Evolutionary conservation across 1,139 yeast species (phyloP), one percentile per base, ranked within the genome.

Genomic region (Suhomyces choctaworum): DNA sequence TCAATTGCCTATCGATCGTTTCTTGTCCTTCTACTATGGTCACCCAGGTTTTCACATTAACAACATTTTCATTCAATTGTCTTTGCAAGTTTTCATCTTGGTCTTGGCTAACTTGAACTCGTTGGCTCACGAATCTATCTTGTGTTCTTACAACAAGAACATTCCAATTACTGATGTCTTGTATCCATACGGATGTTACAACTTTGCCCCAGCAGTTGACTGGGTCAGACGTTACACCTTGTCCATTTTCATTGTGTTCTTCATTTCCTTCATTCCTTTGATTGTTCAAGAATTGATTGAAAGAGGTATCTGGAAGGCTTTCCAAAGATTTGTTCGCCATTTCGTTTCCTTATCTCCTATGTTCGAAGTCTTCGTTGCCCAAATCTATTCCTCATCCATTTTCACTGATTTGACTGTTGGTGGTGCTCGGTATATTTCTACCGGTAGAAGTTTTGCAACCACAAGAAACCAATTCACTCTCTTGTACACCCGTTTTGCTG

Each of bases 11-110:
- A 73, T 92, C 52, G 98, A 92, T 64, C 85, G 98, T 66, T 92
- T 92, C 82, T 76, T 92, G 60, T 88, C 97, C 12, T 92, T 92
- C 79, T 92, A 86, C 76, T 92, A 89, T 64, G 98, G 97, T 42
- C 98, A 92, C 63, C 95, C 97, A 52, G 98, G 98, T 80, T 92
- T 92, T 95, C 98, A 92, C 68, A 78, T 92, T 64, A 92, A 92
- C 67, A 92, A 92, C 69, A 74, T 92, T 78, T 87, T 92, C 62
- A 92, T 92, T 78, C 95, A 89, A 64, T 71, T 90, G 54, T 90
- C 97, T 31, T 82, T 92, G 55, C 98, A 92, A 70, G 68, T 85
- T 62, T 92, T 92, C 65, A 84, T 89, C 82, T 73, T 94, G 66
- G 90, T 92, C 29, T 71, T 90, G 66, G 86, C 94, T 45, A 92